Evolutionary conservation across 1,284 basidiomycete genomes (phyloP), one percentile per base, ranked within the genome.

Genomic region (Sanghuangporus baumii): DNA sequence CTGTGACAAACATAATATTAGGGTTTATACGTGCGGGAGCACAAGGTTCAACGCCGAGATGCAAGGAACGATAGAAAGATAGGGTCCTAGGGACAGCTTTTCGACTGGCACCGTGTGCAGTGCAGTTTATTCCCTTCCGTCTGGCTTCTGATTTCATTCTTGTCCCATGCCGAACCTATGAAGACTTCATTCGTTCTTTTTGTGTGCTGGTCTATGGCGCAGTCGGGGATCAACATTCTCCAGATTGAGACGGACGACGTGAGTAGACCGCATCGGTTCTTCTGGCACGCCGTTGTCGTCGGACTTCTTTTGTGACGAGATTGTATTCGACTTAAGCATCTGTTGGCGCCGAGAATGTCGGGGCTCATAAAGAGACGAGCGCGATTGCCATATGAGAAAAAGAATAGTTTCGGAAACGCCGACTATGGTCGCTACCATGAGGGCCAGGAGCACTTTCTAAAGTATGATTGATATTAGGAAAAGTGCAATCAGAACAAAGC

Each of bases 381-480:
- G 76, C 36, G 83, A 81, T 63, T 84, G 78, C 87, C 87, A 91
- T 37, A 92, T 87, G 63, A 89, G 75, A 72, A 85, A 91, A 6
- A 92, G 76, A 0, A 82, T 75, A 31, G 79, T 81, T 71, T 92
- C 89, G 14, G 89, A 78, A 4, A 82, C 71, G 2, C 88, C 89
- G 31, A 91, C 85, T 14, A 85, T 70, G 7, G 82, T 75, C 2
- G 87, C 85, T 12, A 80, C 81, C 56, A 79, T 75, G 37, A 91
- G 72, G 4, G 86, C 80, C 61, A 87, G 76, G 16, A 91, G 75
- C 2, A 84, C 81, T 72, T 82, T 82, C 89, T 91, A 66, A 8
- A 54, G 34, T 2, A 31, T 16, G 18, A 54, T 54, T 8, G 52
- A 43, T 50, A 12, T 12, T 2, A 46, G 9, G 26, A 55, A 8